Base-by-base conservation (phyloP, 2,329 filamentous ascomycete species). In the Claviceps pusilla region DNA sequence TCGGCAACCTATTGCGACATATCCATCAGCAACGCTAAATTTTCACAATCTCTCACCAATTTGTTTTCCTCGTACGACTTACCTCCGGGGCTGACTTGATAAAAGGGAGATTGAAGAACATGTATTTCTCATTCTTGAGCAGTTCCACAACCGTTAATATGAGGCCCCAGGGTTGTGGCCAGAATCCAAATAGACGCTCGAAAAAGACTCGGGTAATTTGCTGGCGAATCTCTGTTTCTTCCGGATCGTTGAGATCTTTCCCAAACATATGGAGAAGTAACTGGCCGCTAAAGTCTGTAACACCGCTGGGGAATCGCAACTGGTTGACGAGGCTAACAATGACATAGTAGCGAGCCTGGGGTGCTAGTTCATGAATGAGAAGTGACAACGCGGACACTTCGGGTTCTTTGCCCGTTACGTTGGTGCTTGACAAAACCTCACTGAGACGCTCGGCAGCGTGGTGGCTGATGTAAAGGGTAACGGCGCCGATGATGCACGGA, bases 151-250 rank as follows among this genome's bases (percentile, higher is more conserved):
- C 78, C 41, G 89, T 91, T 58, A 90, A 84, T 66, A 96, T 84
- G 47, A 98, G 73, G 12, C 94, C 94, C 91, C 91, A 97, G 19
- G 94, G 91, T 67, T 97, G 91, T 52, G 91, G 91, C 72, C 90
- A 89, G 67, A 88, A 89, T 28, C 89, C 86, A 56, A 94, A 80
- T 49, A 96, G 75, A 50, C 93, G 82, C 75, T 98, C 93, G 42
- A 96, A 76, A 48, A 98, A 74, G 29, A 96, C 83, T 49, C 91
- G 82, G 52, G 89, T 88, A 56, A 98, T 91, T 67, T 94, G 88
- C 71, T 97, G 86, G 41, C 91, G 87, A 50, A 96, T 83, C 58
- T 89, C 86, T 1, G 77, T 78, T 62, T 91, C 87, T 64, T 93
- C 87, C 16, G 86, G 82, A 61, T 85, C 83, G 66, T 70, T 77